Percentiles rank a stretch among this genome's conserved stretches.
These are phyloP conservation scores for Piper longum DNA, from an alignment of 164 flowering plant genomes.

Conservation along the genomic window DNA sequence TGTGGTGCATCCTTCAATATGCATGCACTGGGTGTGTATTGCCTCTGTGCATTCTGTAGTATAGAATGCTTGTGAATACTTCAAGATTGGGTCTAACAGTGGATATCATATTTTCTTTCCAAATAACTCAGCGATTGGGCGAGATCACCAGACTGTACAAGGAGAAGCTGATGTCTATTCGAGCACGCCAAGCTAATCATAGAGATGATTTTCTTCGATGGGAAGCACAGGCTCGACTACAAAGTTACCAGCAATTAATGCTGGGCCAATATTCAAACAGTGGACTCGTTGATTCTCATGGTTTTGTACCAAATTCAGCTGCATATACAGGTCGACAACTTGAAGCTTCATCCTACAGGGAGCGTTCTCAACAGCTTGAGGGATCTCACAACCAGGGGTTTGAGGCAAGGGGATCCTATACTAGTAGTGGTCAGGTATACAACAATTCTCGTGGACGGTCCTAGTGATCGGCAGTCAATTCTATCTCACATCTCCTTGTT, in stretches of 20 bases:
- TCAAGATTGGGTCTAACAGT: too few relatives aligned
- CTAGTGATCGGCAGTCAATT: neutral
- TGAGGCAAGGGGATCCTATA: slow-evolving; percentile 52
- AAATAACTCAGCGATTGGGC: slow-evolving; percentile 28
- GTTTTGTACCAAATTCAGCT: slow-evolving; percentile 18
- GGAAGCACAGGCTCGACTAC: slow-evolving; percentile 33
- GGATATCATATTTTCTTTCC: neutral
- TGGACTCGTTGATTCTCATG: slow-evolving; percentile 18
- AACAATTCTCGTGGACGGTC: neutral
- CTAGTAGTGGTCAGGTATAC: slow-evolving; percentile 33
- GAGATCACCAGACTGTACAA: slow-evolving; percentile 35
- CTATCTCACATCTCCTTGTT: too few relatives aligned
- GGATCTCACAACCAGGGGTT: slow-evolving; percentile 30
- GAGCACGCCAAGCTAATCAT: slow-evolving; percentile 33
- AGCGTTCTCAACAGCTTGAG: slow-evolving; percentile 28
- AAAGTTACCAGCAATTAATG: slow-evolving; percentile 34
- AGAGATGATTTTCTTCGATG: slow-evolving; percentile 47
- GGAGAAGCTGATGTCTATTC: slow-evolving; percentile 32
- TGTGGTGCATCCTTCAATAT: too few relatives aligned
- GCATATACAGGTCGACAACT: slow-evolving; percentile 23
- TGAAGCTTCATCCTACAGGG: slow-evolving; percentile 36
- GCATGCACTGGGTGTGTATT: too few relatives aligned
- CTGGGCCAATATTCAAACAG: slow-evolving; percentile 19
- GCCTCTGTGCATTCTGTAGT: too few relatives aligned
- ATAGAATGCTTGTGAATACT: too few relatives aligned